phyloP scores from a whole-genome alignment of 2,329 filamentous ascomycete genomes.

The Alternaria sp. region DNA sequence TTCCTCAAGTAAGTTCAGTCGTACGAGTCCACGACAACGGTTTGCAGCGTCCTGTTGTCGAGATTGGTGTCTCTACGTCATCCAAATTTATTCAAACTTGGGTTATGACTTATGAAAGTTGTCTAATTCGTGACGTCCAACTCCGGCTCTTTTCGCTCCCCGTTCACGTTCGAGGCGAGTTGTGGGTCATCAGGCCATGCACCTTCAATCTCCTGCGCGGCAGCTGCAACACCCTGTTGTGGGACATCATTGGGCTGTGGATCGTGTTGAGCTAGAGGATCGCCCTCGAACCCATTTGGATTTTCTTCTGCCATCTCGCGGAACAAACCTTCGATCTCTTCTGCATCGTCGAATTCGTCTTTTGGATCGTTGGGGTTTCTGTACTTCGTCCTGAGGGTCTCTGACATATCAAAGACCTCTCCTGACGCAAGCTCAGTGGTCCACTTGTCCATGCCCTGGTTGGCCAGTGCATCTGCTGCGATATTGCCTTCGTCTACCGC shows the following conservation, averaged over 20 bases:
- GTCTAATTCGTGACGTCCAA: not conserved
- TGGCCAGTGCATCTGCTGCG: constrained; percentile 70
- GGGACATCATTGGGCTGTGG: not conserved
- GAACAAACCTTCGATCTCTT: not conserved
- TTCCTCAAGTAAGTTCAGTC: too few relatives aligned
- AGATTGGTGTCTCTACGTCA: too few relatives aligned
- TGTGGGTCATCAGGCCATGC: not conserved
- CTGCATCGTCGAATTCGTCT: not conserved
- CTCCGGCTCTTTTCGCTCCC: not conserved
- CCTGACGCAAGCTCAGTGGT: constrained; percentile 6
- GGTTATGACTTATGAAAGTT: not conserved
- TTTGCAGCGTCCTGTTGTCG: too few relatives aligned
- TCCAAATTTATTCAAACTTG: not conserved
- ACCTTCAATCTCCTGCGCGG: not conserved
- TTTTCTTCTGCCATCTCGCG: not conserved
- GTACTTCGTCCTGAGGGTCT: constrained; percentile 11
- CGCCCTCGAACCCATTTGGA: not conserved
- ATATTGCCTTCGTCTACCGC: constrained; percentile 75
- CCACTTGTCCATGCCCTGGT: constrained; percentile 12
- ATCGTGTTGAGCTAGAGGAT: not conserved
- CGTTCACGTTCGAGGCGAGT: not conserved
- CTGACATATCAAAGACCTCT: constrained; percentile 9
- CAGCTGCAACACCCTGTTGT: not conserved
- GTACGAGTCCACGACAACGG: too few relatives aligned
- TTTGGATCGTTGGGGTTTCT: constrained; percentile 1